These are phyloP conservation scores for Penicilliopsis zonata DNA, from an alignment of 495 filamentous ascomycete genomes.

Conservation along the genomic window DNA sequence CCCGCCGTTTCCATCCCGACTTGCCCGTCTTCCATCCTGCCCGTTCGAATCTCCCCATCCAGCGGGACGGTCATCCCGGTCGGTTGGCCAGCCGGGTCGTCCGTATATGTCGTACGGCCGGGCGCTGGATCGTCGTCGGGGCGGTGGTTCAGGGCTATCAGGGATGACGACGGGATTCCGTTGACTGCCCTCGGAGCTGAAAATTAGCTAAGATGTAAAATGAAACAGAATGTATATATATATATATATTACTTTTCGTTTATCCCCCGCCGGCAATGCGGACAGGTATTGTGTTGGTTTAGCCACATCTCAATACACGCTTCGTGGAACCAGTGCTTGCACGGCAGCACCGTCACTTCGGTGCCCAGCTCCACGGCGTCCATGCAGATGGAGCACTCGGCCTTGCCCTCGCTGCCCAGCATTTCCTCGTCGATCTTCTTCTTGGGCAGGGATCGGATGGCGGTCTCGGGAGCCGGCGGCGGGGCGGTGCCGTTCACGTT, in stretches of 20 bases:
- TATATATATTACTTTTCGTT: slow-evolving; percentile 31
- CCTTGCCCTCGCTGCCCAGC: slow-evolving; percentile 49
- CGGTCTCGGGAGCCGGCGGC: slow-evolving; percentile 63
- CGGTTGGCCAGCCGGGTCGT: too few species aligned
- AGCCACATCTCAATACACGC: slow-evolving; percentile 71
- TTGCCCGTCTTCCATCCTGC: slow-evolving; percentile 7
- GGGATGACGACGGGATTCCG: slow-evolving; percentile 18
- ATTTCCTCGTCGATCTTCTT: slow-evolving; percentile 53
- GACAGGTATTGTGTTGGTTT: slow-evolving; percentile 80
- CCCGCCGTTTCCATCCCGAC: slow-evolving; percentile 16
- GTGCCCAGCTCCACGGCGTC: slow-evolving; percentile 65
- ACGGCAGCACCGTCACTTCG: slow-evolving; percentile 70
- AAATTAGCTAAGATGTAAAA: background rate
- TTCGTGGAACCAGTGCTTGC: slow-evolving; percentile 85
- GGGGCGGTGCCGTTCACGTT: slow-evolving; percentile 63
- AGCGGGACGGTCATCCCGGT: too few species aligned
- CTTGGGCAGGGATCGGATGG: slow-evolving; percentile 63
- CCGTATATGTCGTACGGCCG: background rate
- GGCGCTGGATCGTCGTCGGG: slow-evolving; percentile 6
- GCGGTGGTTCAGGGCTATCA: slow-evolving; percentile 14
- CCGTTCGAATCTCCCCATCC: slow-evolving; percentile 3
- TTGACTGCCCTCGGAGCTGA: slow-evolving; percentile 16
- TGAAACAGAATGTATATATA: too few species aligned
- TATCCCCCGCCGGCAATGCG: slow-evolving; percentile 73
- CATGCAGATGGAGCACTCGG: slow-evolving; percentile 90